A percentile compares a stretch with the other conserved stretches of the same genome.
Conservation (phyloP, 2,329 filamentous ascomycete genomes). For the Shiraia sp. region DNA sequence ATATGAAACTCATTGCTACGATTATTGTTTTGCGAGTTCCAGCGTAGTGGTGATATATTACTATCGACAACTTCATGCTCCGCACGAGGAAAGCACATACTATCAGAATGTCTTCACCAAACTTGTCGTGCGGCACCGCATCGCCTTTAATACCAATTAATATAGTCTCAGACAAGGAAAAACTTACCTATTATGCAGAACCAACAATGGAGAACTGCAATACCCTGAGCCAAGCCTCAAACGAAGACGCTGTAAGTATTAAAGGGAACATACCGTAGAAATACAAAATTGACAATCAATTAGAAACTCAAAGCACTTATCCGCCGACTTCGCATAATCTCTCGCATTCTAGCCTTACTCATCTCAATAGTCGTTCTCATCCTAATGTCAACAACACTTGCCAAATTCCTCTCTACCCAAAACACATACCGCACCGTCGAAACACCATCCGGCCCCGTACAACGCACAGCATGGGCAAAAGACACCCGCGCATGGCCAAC, state of each 20-base stretch:
- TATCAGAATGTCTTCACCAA: slow-evolving; percentile 9
- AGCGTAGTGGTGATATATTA: too few species aligned
- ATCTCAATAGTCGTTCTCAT: slow-evolving; percentile 42
- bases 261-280: neutral
- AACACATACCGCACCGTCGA: slow-evolving; percentile 29
- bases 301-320: slow-evolving; percentile 45
- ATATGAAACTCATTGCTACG: too few species aligned
- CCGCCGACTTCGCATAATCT: slow-evolving; percentile 42
- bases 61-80: too few species aligned
- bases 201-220: slow-evolving; percentile 19
- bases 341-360: slow-evolving; percentile 38
- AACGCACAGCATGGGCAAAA: slow-evolving; percentile 46
- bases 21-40: too few species aligned
- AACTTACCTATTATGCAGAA: slow-evolving; percentile 7
- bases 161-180: slow-evolving; percentile 9
- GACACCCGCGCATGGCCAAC: slow-evolving; percentile 46
- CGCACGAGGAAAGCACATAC: too few species aligned
- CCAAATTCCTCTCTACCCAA: slow-evolving; percentile 44
- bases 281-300: slow-evolving; percentile 2
- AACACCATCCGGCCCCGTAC: slow-evolving; percentile 14
- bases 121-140: slow-evolving; percentile 6
- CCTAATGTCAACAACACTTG: slow-evolving; percentile 43
- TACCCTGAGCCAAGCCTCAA: slow-evolving; percentile 15
- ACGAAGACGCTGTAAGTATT: slow-evolving; percentile 24
- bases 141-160: slow-evolving; percentile 22